These are phyloP conservation scores for Nepenthes gracilis DNA, from an alignment of 148 eudicot genomes.

Conservation along the genomic window DNA sequence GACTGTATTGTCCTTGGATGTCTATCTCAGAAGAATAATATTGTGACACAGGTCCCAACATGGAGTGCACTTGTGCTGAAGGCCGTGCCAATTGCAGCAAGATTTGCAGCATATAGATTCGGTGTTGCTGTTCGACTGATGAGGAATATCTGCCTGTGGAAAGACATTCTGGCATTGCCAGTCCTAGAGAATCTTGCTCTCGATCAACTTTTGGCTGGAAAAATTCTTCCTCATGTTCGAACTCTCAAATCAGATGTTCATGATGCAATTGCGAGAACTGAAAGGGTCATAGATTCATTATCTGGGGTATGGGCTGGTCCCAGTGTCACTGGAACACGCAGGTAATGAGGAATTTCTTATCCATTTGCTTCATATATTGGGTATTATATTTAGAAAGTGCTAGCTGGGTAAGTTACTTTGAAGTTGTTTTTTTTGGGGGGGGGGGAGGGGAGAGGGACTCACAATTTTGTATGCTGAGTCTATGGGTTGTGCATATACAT, in stretches of 20 bases:
- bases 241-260: conserved; percentile 62
- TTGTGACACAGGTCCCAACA: conserved; percentile 55
- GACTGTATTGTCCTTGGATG: not conserved
- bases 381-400: too few relatives aligned
- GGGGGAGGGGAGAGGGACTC: too few relatives aligned
- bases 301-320: conserved; percentile 78
- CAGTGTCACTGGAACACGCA: conserved; percentile 47
- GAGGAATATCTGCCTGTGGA: conserved; percentile 87
- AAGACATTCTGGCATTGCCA: conserved; percentile 57
- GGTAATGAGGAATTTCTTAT: conserved; percentile 26
- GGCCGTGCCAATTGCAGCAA: conserved; percentile 80
- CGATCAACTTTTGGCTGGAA: conserved; percentile 66
- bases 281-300: conserved; percentile 66
- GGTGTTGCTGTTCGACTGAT: conserved; percentile 77
- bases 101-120: conserved; percentile 76
- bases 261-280: conserved; percentile 77
- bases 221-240: conserved; percentile 77
- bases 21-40: not conserved
- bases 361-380: not conserved
- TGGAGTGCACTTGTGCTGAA: conserved; percentile 73
- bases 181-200: conserved; percentile 74
- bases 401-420: too few relatives aligned
- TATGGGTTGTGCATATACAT: too few relatives aligned
- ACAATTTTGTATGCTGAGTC: too few relatives aligned
- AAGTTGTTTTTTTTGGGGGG: too few relatives aligned